A percentile compares a stretch with the other conserved stretches of the same genome.
phyloP scores from a whole-genome alignment of 345 rosid species.

The Populus ilicifolia region DNA sequence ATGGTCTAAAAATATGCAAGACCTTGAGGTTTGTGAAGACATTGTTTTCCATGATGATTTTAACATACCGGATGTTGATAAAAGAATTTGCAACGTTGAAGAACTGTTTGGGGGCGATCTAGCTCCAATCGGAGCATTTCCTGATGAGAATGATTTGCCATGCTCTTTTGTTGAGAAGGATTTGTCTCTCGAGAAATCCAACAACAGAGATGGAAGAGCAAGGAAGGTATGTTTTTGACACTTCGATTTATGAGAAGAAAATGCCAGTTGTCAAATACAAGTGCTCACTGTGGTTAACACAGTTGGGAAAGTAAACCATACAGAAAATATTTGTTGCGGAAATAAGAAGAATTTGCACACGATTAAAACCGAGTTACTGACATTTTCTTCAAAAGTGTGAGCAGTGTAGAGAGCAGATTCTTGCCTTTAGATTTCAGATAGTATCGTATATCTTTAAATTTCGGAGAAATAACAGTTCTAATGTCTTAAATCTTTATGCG shows the following conservation, averaged over 20 bases:
- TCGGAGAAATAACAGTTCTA: neutral
- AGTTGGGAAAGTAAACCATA: too few relatives aligned
- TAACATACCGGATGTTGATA: slow-evolving; percentile 74
- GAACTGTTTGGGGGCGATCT: slow-evolving; percentile 69
- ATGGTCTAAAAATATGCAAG: slow-evolving; percentile 82
- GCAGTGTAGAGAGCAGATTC: neutral
- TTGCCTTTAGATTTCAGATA: neutral
- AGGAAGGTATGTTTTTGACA: slow-evolving; percentile 29
- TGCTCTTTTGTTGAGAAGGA: slow-evolving; percentile 38
- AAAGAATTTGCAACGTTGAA: slow-evolving; percentile 68
- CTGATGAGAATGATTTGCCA: slow-evolving; percentile 29
- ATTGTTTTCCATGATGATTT: slow-evolving; percentile 44
- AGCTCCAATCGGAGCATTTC: slow-evolving; percentile 31
- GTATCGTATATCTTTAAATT: neutral
- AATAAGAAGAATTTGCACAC: neutral
- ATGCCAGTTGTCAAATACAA: neutral
- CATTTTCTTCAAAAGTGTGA: neutral
- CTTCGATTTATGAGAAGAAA: neutral
- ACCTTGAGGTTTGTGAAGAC: slow-evolving; percentile 82
- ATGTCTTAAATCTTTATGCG: neutral
- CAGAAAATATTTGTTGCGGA: neutral
- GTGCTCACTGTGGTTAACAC: neutral
- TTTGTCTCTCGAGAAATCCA: slow-evolving; percentile 33
- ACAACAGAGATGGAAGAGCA: slow-evolving; percentile 14
- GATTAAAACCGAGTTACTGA: neutral